Base-by-base conservation (phyloP, 805 yeast species). In the Nakazawaea pomicola region DNA sequence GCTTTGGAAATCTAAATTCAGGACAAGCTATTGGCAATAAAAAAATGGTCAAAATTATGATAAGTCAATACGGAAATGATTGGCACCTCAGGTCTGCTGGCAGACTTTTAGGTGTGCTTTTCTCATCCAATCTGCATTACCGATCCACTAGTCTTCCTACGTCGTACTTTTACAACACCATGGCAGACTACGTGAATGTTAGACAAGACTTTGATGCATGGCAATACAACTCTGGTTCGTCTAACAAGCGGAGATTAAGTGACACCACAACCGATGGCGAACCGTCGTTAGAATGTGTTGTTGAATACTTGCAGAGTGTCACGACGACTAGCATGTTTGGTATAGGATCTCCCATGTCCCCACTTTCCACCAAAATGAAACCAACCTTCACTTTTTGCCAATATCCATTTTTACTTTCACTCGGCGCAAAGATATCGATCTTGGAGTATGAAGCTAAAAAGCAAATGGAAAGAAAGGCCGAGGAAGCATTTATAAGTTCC, bases 401-500 rank as follows among this genome's bases (percentile, higher is more conserved):
- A 48, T 89, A 72, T 49, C 96, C 97, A 1, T 89, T 85, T 55
- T 62, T 88, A 38, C 62, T 91, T 18, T 80, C 95, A 0, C 60
- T 91, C 44, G 96, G 95, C 0, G 74, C 88, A 1, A 91, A 91
- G 57, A 83, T 89, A 2, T 69, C 82, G 0, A 78, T 91, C 2
- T 61, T 91, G 47, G 95, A 86, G 50, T 80, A 85, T 56, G 96
- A 88, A 54, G 88, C 91, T 0, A 73, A 78, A 46, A 61, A 82
- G 35, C 82, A 76, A 40, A 89, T 89, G 96, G 93, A 84, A 52
- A 64, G 83, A 40, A 80, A 83, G 52, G 95, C 95, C 0, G 95
- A 88, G 52, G 91, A 86, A 56, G 95, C 96, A 0, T 89, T 89
- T 52, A 72, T 89, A 30, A 76, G 74, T 39, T 81, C 95, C 0